Evolutionary conservation across 2,329 filamentous ascomycete species (phyloP).

Genomic region (Xylaria sp.): DNA sequence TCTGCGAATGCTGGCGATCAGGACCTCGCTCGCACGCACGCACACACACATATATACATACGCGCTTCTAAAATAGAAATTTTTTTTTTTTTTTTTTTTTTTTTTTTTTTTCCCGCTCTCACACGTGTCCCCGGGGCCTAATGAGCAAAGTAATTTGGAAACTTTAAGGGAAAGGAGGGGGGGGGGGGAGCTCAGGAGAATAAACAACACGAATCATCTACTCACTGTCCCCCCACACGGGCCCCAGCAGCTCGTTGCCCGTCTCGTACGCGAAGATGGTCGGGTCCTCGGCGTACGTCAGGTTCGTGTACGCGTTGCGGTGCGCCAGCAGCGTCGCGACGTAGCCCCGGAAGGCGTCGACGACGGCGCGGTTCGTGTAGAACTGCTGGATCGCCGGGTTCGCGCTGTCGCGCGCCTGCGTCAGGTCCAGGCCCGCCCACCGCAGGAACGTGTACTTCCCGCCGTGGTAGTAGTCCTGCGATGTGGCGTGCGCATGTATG

Average conservation of each 20-base stretch:
- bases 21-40: neutral
- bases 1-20: slow-evolving; percentile 26
- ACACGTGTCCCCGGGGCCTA: too few relatives aligned
- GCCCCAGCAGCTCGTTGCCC: slow-evolving; percentile 51
- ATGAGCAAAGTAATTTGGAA: too few relatives aligned
- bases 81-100: too few relatives aligned
- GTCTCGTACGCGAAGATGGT: slow-evolving; percentile 55
- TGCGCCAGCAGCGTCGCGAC: slow-evolving; percentile 48
- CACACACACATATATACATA: too few relatives aligned
- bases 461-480: slow-evolving; percentile 52
- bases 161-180: too few relatives aligned
- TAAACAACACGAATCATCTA: too few relatives aligned
- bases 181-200: too few relatives aligned
- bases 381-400: slow-evolving; percentile 48
- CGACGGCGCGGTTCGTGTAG: slow-evolving; percentile 48
- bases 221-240: slow-evolving; percentile 43
- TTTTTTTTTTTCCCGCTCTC: too few relatives aligned
- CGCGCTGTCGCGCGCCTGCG: slow-evolving; percentile 36
- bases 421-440: slow-evolving; percentile 49
- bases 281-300: slow-evolving; percentile 51
- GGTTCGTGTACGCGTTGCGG: slow-evolving; percentile 48
- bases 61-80: too few relatives aligned
- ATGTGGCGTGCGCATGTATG: neutral
- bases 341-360: slow-evolving; percentile 49
- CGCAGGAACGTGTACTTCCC: slow-evolving; percentile 53